Conservation (phyloP, 768 basidiomycete genomes). For the Phylloporus arenicola region DNA sequence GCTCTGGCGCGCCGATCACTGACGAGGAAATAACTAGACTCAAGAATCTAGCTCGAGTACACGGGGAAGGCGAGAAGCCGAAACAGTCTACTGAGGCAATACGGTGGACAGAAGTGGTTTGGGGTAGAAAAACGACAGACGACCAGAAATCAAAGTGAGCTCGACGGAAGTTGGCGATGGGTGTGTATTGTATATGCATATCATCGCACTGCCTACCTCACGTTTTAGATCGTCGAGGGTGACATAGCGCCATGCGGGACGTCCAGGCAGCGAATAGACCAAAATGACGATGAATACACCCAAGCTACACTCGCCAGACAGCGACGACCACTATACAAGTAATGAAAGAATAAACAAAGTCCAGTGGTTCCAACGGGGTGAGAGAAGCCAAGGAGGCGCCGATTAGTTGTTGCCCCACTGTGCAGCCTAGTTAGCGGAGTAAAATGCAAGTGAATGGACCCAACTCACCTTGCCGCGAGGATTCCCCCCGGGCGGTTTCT, state of each 20-base stretch:
- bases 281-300: background rate
- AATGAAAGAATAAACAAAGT: no score
- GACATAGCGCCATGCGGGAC: no score
- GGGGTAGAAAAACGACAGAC: constrained; percentile 31
- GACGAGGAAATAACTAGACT: constrained; percentile 50
- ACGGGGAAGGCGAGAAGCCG: constrained; percentile 16
- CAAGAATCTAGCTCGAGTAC: constrained; percentile 45
- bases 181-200: constrained; percentile 25
- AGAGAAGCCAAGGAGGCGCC: background rate
- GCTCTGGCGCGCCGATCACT: constrained; percentile 40
- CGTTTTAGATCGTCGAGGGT: background rate
- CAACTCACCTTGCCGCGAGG: background rate
- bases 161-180: constrained; percentile 31
- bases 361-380: no score
- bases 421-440: background rate
- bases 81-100: constrained; percentile 21
- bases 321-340: no score
- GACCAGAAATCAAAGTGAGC: constrained; percentile 33
- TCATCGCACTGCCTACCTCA: background rate
- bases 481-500: background rate
- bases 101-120: constrained; percentile 49
- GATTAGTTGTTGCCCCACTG: background rate
- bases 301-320: no score
- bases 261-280: no score
- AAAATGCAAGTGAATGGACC: background rate